Conservation (phyloP, 768 basidiomycete species). For the Tulasnella sp. region DNA sequence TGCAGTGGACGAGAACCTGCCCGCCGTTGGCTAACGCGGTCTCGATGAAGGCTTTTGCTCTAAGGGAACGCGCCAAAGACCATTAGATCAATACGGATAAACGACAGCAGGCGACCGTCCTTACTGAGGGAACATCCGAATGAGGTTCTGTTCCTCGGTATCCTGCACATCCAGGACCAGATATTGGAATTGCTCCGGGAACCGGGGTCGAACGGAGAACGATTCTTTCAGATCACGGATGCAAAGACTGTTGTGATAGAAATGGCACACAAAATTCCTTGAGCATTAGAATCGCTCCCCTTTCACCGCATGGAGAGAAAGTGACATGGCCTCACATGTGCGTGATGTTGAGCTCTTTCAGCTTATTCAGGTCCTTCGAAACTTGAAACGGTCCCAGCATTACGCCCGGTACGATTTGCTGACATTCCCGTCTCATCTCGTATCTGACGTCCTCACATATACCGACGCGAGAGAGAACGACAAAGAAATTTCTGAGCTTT, state of each 20-base stretch:
- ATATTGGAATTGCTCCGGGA: constrained; percentile 67
- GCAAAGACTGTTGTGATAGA: constrained; percentile 46
- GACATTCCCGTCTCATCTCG: constrained; percentile 92
- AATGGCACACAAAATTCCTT: background rate
- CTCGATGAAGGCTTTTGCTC: constrained; percentile 69
- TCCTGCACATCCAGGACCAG: constrained; percentile 79
- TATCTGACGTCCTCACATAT: constrained; percentile 45
- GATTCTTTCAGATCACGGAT: constrained; percentile 85
- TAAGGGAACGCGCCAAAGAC: constrained; percentile 22
- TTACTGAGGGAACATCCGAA: constrained; percentile 77
- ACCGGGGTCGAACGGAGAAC: constrained; percentile 79
- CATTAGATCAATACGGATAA: background rate
- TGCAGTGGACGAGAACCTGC: constrained; percentile 79
- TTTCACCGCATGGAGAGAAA: background rate
- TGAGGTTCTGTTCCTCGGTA: constrained; percentile 90
- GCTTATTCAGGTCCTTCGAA: constrained; percentile 65
- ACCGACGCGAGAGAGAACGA: background rate
- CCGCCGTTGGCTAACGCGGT: constrained; percentile 53
- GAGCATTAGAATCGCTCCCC: no score
- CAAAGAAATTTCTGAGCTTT: background rate
- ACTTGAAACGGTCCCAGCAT: constrained; percentile 80
- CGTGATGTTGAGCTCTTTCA: constrained; percentile 55
- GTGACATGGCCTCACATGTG: constrained; percentile 49
- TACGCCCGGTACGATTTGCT: constrained; percentile 78
- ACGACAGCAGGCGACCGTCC: constrained; percentile 17